Evolutionary conservation across 305 asterid species (phyloP), one percentile per base, ranked within the genome.

Genomic region (Fraxinus velutina): DNA sequence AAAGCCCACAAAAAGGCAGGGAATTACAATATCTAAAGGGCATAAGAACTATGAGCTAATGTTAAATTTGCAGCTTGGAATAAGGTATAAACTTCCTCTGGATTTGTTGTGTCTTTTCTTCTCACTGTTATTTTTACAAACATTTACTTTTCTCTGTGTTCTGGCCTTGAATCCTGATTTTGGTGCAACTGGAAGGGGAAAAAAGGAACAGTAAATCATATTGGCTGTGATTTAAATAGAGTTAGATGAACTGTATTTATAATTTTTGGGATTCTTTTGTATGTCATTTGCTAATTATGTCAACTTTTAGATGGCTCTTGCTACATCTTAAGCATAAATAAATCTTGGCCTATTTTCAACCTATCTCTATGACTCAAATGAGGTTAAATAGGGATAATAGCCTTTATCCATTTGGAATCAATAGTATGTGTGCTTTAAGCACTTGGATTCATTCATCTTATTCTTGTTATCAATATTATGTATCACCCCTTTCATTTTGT

Each of bases 21-120:
- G 99, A 68, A 80, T 78, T 22, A 86, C 92, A 0, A 95, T 95
- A 75, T 86, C 93, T 0, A 92, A 91, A 87, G 99, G 94, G 22
- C 99, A 94, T 71, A 92, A 89, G 78, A 91, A 92, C 81, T 95
- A 92, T 83, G 98, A 95, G 29, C 97, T 95, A 76, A 93, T 94
- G 98, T 94, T 95, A 34, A 95, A 95, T 86, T 88, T 95, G 90
- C 97, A 93, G 92, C 95, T 95, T 13, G 98, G 99, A 60, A 92
- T 95, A 89, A 91, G 98, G 99, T 95, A 93, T 7, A 15, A 29
- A 4, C 80, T 73, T 64, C 76, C 86, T 60, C 60, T 50, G 42
- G 42, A 78, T 85, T 62, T 9, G 21, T 79, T 17, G 73, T 8
- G 32, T 22, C 24, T 17, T 19, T 27, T 73, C 1, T 6, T 64